Evolutionary conservation across 192 early-diverging fungal genomes (phyloP).

Genomic region (Entomortierella lignicola): DNA sequence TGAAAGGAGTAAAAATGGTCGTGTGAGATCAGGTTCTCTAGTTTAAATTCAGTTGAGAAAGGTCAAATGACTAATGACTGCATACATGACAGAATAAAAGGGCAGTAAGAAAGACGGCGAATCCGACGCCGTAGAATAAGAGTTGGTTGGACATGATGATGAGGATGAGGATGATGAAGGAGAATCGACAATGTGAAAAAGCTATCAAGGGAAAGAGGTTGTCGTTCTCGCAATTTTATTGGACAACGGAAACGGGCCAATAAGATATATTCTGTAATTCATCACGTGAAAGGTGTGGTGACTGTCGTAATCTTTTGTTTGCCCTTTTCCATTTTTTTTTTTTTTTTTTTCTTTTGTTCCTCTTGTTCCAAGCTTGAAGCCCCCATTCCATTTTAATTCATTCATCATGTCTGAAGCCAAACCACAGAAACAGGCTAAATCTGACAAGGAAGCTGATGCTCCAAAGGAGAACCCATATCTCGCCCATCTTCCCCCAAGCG

Average conservation of each 20-base stretch:
- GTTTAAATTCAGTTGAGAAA: too few species aligned
- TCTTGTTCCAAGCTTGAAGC: background rate
- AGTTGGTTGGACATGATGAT: slow-evolving; percentile 31
- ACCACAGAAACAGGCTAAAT: slow-evolving; percentile 45
- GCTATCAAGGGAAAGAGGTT: background rate
- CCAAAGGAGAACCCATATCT: slow-evolving; percentile 66
- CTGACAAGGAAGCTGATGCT: slow-evolving; percentile 21
- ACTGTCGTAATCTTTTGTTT: background rate
- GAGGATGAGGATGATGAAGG: background rate
- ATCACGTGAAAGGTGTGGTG: background rate
- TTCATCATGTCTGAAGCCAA: slow-evolving; percentile 44
- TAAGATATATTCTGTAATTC: too few species aligned
- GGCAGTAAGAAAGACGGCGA: slow-evolving; percentile 28
- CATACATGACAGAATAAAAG: slow-evolving; percentile 51
- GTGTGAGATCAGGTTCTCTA: background rate
- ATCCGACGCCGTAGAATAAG: slow-evolving; percentile 23
- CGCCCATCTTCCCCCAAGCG: slow-evolving; percentile 57
- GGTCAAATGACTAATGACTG: background rate
- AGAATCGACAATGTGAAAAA: background rate
- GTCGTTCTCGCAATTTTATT: background rate
- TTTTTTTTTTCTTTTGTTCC: slow-evolving; percentile 14
- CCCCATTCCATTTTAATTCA: background rate
- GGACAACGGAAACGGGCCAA: too few species aligned
- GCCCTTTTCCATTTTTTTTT: slow-evolving; percentile 5
- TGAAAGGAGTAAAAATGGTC: background rate